Conservation (phyloP, 257 asterid genomes). For the Solanum chilense region DNA sequence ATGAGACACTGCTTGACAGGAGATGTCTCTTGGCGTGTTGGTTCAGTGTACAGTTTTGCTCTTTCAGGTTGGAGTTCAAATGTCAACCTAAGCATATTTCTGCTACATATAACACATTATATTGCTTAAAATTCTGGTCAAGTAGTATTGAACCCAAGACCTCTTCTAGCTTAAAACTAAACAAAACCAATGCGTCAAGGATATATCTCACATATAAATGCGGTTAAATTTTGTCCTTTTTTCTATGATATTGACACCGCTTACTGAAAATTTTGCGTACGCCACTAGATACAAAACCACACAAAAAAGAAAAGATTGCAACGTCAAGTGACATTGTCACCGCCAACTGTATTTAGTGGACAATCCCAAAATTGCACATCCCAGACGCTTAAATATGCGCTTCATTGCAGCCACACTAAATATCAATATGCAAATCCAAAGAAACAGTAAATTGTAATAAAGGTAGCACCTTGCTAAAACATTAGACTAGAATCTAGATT, state of each 20-base stretch:
- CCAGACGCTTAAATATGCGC: neutral
- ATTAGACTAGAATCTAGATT: neutral
- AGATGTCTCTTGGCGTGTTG: neutral
- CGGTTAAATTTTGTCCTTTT: neutral
- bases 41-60: neutral
- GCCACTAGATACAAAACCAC: neutral
- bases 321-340: neutral
- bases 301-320: neutral
- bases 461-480: neutral
- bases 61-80: neutral
- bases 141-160: neutral
- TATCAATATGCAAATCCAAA: neutral
- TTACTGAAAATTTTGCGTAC: neutral
- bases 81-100: neutral
- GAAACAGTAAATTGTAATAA: neutral
- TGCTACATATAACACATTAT: neutral
- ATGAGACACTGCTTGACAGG: neutral
- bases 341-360: neutral
- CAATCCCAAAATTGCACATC: neutral
- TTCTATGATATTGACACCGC: neutral
- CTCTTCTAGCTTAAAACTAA: neutral
- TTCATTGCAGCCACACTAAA: neutral
- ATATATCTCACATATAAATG: neutral
- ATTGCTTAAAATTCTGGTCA: neutral
- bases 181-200: neutral